phyloP scores from a whole-genome alignment of 306 rosid genomes.

The Hylodesmum podocarpum region DNA sequence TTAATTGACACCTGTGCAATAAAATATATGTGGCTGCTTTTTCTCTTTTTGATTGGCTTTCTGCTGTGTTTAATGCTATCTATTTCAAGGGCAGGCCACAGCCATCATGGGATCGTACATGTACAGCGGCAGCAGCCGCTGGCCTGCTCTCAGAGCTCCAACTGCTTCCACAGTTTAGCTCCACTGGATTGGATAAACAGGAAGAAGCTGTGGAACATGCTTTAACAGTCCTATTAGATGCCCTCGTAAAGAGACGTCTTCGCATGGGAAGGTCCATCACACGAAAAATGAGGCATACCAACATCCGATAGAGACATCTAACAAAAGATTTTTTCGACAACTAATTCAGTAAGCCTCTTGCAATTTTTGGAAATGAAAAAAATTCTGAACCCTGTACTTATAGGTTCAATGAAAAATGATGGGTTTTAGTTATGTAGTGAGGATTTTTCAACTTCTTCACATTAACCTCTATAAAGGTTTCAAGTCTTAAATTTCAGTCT shows the following conservation, averaged over 20 bases:
- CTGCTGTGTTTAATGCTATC: not conserved
- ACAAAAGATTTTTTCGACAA: conserved; percentile 32
- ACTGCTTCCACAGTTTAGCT: conserved; percentile 55
- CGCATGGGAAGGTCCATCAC: conserved; percentile 96
- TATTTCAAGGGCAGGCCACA: conserved; percentile 66
- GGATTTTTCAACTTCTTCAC: not conserved
- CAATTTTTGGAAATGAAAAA: conserved; percentile 30
- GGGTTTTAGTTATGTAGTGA: conserved; percentile 6
- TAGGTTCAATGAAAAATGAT: not conserved
- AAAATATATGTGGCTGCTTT: not conserved
- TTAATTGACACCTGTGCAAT: not conserved
- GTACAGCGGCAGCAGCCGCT: conserved; percentile 86
- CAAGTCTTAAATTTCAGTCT: conserved; percentile 16
- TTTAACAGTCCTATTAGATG: conserved; percentile 59
- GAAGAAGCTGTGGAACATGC: conserved; percentile 70
- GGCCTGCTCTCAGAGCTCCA: conserved; percentile 82
- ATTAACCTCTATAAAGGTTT: conserved; percentile 5
- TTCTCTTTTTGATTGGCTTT: not conserved
- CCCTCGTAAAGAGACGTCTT: conserved; percentile 75
- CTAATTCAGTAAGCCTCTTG: conserved; percentile 15
- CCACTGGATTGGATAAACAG: conserved; percentile 57
- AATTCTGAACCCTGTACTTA: conserved; percentile 15
- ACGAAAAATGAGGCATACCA: conserved; percentile 64
- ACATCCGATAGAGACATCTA: conserved; percentile 47
- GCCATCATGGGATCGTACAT: conserved; percentile 97